Percentiles rank a stretch among this genome's conserved stretches.
These are phyloP conservation scores for Trichoderma harzianum DNA, from an alignment of 2,329 filamentous ascomycete genomes.

Conservation along the genomic window DNA sequence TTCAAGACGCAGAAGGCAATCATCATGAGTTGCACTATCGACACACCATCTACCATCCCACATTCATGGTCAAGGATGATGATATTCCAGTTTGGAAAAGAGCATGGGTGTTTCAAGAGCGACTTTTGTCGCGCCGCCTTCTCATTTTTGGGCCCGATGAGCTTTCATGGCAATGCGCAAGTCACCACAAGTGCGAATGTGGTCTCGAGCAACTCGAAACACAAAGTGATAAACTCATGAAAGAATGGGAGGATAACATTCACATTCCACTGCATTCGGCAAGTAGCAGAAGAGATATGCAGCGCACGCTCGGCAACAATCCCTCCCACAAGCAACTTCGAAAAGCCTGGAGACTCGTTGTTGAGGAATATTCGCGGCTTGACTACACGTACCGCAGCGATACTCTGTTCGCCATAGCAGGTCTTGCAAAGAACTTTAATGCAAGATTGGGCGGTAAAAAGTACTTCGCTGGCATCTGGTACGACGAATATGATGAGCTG, in stretches of 20 bases:
- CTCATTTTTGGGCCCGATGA: constrained; percentile 13
- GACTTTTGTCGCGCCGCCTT: constrained; percentile 10
- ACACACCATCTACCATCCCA: constrained; percentile 1
- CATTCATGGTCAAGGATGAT: neutral
- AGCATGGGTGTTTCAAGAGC: constrained; percentile 16
- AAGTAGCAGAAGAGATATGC: constrained; percentile 6
- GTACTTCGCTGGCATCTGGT: constrained; percentile 15
- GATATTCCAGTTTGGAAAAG: constrained; percentile 2
- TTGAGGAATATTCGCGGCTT: constrained; percentile 9
- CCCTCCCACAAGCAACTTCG: constrained; percentile 12
- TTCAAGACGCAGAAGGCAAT: neutral
- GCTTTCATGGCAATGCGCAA: constrained; percentile 14
- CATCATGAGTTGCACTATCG: neutral
- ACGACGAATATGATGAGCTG: constrained; percentile 7
- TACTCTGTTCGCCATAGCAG: constrained; percentile 13
- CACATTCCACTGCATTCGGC: neutral
- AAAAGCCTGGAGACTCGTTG: constrained; percentile 1
- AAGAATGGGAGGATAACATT: constrained; percentile 2
- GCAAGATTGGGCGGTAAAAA: neutral
- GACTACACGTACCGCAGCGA: constrained; percentile 14
- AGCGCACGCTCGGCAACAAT: neutral
- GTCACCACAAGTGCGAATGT: constrained; percentile 10
- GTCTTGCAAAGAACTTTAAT: constrained; percentile 12
- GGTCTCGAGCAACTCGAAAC: constrained; percentile 3
- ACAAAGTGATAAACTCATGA: neutral